A percentile compares a stretch with the other conserved stretches of the same genome.
Conservation (phyloP, 495 filamentous ascomycete genomes). For the Tuber melanosporum region DNA sequence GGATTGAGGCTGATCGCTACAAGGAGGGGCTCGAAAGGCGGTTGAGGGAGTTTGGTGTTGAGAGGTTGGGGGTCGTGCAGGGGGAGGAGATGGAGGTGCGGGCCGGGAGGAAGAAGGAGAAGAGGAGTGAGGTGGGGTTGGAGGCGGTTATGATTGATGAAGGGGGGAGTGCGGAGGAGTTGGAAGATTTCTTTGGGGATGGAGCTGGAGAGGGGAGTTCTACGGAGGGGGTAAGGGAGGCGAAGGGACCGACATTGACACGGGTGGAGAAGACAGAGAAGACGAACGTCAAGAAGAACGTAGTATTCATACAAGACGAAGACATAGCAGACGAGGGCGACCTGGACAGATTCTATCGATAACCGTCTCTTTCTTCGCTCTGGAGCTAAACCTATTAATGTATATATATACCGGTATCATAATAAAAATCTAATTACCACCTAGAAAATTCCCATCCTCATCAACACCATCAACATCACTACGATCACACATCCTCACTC, state of each 20-base stretch:
- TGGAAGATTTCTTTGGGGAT: slow-evolving; percentile 37
- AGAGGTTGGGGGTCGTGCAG: slow-evolving; percentile 21
- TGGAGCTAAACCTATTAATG: neutral
- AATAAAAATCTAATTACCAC: too few species aligned
- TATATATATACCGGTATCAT: neutral
- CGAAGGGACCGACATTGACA: neutral
- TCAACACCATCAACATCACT: neutral
- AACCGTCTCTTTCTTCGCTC: neutral
- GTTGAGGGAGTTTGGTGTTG: slow-evolving; percentile 30
- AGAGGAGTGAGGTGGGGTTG: slow-evolving; percentile 6
- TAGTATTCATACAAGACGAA: neutral
- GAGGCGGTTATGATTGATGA: slow-evolving; percentile 19
- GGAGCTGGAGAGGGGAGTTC: slow-evolving; percentile 2
- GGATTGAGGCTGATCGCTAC: slow-evolving; percentile 11
- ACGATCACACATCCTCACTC: neutral
- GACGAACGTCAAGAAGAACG: neutral
- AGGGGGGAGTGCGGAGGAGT: slow-evolving; percentile 1
- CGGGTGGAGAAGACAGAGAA: neutral
- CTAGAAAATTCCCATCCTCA: neutral
- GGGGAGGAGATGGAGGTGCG: neutral
- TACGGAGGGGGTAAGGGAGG: neutral
- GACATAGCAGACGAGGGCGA: neutral
- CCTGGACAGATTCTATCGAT: neutral
- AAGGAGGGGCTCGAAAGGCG: slow-evolving; percentile 14
- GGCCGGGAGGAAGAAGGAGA: neutral